These are phyloP conservation scores for Fistulifera solaris DNA, from an alignment of 108 stramenopile species.

Conservation along the genomic window DNA sequence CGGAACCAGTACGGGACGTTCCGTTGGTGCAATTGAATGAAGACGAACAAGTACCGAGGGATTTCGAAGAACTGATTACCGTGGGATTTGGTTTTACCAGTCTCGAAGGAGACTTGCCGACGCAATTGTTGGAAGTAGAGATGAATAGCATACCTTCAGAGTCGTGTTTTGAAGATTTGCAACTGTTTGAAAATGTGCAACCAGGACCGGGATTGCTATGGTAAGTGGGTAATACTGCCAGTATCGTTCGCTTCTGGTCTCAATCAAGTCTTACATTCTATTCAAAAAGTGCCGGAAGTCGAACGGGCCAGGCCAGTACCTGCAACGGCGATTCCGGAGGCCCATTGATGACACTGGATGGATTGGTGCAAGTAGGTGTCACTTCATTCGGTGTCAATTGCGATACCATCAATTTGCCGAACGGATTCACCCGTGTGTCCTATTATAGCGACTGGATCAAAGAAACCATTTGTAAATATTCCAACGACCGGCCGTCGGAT, in stretches of 20 bases:
- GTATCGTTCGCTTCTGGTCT: too few species aligned
- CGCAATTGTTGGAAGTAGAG: too few species aligned
- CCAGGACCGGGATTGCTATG: too few species aligned
- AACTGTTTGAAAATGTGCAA: too few species aligned
- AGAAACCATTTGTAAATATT: constrained; percentile 5
- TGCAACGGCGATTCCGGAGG: constrained; percentile 19
- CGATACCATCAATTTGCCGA: not conserved
- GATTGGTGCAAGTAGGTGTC: constrained; percentile 6
- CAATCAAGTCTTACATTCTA: too few species aligned
- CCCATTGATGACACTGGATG: constrained; percentile 4
- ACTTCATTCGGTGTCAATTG: constrained; percentile 7
- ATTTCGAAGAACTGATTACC: too few species aligned
- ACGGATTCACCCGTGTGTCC: constrained; percentile 19
- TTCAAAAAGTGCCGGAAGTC: not conserved
- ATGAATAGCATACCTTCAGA: too few species aligned
- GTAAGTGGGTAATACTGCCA: too few species aligned
- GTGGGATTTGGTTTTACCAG: too few species aligned
- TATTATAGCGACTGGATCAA: constrained; percentile 13
- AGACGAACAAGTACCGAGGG: constrained; percentile 6
- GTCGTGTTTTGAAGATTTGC: too few species aligned
- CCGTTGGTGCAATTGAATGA: constrained; percentile 11
- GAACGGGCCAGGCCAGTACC: not conserved
- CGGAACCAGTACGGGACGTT: constrained; percentile 10
- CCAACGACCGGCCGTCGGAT: not conserved
- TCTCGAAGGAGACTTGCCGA: too few species aligned